Conservation (phyloP, 495 filamentous ascomycete species). For the Podospora australis region DNA sequence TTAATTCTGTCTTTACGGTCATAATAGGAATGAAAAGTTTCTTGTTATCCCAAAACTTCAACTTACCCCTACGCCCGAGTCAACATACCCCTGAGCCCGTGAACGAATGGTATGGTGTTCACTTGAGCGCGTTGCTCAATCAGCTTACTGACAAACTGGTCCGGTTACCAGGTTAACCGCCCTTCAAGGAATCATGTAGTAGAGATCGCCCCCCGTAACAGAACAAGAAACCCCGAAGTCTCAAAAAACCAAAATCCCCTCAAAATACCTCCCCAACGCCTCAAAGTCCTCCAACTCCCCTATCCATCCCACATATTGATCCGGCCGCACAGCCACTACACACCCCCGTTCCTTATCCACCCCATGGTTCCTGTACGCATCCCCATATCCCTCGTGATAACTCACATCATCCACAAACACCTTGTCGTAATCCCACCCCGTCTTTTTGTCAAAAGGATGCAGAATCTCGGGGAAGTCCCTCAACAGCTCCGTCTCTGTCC, state of each 20-base stretch:
- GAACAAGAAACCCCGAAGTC: too few relatives aligned
- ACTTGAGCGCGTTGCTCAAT: too few relatives aligned
- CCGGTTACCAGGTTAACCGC: too few relatives aligned
- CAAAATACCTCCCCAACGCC: conserved; percentile 33
- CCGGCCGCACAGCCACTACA: conserved; percentile 50
- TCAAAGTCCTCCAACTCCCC: conserved; percentile 49
- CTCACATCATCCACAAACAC: conserved; percentile 59
- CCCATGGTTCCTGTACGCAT: conserved; percentile 59
- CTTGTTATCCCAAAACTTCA: too few relatives aligned
- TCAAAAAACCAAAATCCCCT: conserved; percentile 27
- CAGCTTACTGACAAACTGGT: too few relatives aligned
- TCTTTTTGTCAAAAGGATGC: conserved; percentile 50
- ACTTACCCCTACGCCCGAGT: too few relatives aligned
- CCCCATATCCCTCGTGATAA: conserved; percentile 53
- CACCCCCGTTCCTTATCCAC: conserved; percentile 54
- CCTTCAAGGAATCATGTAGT: too few relatives aligned
- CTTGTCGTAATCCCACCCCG: conserved; percentile 60
- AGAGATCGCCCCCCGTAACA: too few relatives aligned
- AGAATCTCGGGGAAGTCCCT: conserved; percentile 51
- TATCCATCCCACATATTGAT: conserved; percentile 58
- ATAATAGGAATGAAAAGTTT: too few relatives aligned
- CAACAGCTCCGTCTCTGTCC: conserved; percentile 46
- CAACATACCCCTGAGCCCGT: too few relatives aligned
- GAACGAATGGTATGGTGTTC: too few relatives aligned
- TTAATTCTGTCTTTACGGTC: too few relatives aligned